Conservation (phyloP, 495 filamentous ascomycete genomes). For the Neurospora sp. region DNA sequence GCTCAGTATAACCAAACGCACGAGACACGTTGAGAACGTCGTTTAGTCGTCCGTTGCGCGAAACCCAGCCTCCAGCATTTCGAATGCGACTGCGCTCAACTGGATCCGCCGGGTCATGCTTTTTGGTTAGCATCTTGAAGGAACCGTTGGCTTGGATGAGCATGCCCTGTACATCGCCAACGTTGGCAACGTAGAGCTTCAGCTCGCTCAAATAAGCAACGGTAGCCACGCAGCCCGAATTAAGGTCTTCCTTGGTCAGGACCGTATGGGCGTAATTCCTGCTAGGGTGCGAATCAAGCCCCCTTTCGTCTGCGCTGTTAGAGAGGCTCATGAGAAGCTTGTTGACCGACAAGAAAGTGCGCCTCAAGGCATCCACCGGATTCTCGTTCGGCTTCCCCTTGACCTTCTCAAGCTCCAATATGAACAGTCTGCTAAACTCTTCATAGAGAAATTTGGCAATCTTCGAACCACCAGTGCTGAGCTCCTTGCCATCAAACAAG, state of each 20-base stretch:
- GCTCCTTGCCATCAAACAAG: constrained; percentile 85
- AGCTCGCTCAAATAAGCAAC: constrained; percentile 80
- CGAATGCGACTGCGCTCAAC: constrained; percentile 80
- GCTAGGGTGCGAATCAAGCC: constrained; percentile 46
- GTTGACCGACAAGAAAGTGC: constrained; percentile 81
- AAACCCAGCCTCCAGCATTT: constrained; percentile 91
- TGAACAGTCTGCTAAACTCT: constrained; percentile 77
- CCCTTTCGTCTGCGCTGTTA: constrained; percentile 66
- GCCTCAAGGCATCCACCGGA: constrained; percentile 70
- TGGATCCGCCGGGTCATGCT: constrained; percentile 83
- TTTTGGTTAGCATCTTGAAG: constrained; percentile 69
- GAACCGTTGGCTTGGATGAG: constrained; percentile 80
- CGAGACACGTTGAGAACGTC: constrained; percentile 84
- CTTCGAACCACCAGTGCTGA: constrained; percentile 80
- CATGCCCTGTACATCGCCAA: constrained; percentile 90
- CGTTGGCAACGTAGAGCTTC: constrained; percentile 88
- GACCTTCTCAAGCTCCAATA: constrained; percentile 65
- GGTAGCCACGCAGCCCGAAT: constrained; percentile 83
- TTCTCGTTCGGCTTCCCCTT: constrained; percentile 49
- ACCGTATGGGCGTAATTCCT: constrained; percentile 27
- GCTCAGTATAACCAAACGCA: constrained; percentile 86
- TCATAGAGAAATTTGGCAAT: constrained; percentile 95
- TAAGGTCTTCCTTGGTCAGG: constrained; percentile 76
- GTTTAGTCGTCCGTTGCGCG: constrained; percentile 85
- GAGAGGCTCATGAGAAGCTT: constrained; percentile 86